Evolutionary conservation across 2,329 filamentous ascomycete genomes (phyloP).

Genomic region (Aspergillus eucalypticola): DNA sequence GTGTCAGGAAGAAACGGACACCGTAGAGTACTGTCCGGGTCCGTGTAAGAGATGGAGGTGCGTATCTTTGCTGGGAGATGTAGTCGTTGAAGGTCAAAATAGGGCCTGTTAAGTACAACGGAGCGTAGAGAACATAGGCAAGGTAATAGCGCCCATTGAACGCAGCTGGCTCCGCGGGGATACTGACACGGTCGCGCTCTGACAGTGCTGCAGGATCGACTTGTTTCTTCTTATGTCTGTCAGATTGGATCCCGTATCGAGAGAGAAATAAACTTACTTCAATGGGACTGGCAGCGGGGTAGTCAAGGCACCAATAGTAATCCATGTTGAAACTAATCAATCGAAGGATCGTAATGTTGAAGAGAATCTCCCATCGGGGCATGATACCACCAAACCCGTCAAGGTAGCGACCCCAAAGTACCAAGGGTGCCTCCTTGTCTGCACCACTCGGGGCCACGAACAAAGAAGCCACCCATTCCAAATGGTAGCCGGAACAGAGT

Average conservation of each 20-base stretch:
- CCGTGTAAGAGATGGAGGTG: conserved; percentile 67
- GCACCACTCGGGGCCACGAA: conserved; percentile 32
- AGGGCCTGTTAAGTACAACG: conserved; percentile 87
- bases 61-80: conserved; percentile 79
- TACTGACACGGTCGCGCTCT: conserved; percentile 80
- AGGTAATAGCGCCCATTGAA: conserved; percentile 83
- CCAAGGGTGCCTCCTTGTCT: conserved; percentile 48
- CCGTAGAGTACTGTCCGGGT: conserved; percentile 77
- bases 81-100: conserved; percentile 99
- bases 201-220: conserved; percentile 83
- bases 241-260: conserved; percentile 21
- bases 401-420: conserved; percentile 68
- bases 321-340: conserved; percentile 97
- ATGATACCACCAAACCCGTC: conserved; percentile 83
- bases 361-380: conserved; percentile 91
- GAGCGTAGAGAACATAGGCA: conserved; percentile 86
- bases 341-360: conserved; percentile 91
- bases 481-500: conserved; percentile 73
- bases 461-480: conserved; percentile 63
- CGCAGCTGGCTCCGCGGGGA: conserved; percentile 69
- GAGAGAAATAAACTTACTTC: conserved; percentile 65
- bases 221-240: conserved; percentile 88
- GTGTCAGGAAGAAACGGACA: conserved; percentile 74
- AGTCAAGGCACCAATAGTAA: conserved; percentile 85
- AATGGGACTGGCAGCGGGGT: conserved; percentile 64